Conservation (phyloP, 1,284 basidiomycete genomes). For the Agaricales sp. region DNA sequence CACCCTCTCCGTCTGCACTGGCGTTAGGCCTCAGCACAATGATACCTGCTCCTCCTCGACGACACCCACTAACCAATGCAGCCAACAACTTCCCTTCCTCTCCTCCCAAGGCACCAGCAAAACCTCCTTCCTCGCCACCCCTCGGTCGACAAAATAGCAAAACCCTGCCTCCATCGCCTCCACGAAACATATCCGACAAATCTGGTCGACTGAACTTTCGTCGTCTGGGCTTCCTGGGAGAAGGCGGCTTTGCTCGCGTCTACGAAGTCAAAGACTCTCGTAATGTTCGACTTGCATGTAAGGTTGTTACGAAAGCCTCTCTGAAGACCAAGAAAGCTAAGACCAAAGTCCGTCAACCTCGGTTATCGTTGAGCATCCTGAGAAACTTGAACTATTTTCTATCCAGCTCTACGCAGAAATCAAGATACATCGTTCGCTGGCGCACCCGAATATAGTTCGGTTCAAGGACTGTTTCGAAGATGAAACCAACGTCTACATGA, state of each 20-base stretch:
- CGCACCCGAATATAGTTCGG: constrained; percentile 88
- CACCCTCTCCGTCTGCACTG: not conserved
- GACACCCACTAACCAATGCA: not conserved
- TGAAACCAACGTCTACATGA: constrained; percentile 93
- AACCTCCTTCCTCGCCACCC: constrained; percentile 22
- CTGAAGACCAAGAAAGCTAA: constrained; percentile 88
- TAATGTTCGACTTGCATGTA: constrained; percentile 68
- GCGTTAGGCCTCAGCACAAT: not conserved
- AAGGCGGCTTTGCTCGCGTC: constrained; percentile 89
- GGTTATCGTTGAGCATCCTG: not conserved
- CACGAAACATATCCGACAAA: constrained; percentile 66
- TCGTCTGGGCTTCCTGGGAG: constrained; percentile 76
- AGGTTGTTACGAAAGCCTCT: constrained; percentile 78
- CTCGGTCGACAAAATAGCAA: constrained; percentile 73
- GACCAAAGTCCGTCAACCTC: constrained; percentile 59
- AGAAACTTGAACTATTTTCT: constrained; percentile 12
- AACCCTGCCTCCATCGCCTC: constrained; percentile 73
- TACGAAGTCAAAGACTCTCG: constrained; percentile 75
- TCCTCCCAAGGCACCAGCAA: not conserved
- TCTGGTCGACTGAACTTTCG: constrained; percentile 46
- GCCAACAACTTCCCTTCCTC: not conserved
- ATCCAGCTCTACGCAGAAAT: constrained; percentile 91
- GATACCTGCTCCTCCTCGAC: not conserved
- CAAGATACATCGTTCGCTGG: constrained; percentile 89
- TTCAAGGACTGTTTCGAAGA: constrained; percentile 98